Evolutionary conservation across 2,329 filamentous ascomycete species (phyloP).

Genomic region (Aspergillus neoniger): DNA sequence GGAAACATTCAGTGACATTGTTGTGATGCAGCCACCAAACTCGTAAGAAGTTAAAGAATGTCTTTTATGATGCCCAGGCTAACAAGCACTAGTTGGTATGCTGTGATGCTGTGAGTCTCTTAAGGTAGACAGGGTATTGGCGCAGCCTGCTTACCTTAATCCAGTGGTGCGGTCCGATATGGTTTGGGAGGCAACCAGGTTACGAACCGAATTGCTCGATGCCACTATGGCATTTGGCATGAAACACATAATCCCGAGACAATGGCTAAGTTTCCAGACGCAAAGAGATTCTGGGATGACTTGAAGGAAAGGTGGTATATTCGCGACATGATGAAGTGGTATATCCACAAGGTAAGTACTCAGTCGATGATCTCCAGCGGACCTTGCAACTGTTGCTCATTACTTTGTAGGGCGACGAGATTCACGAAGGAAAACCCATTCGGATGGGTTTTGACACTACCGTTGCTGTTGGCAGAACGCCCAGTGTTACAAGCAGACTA

Average conservation of each 20-base stretch:
- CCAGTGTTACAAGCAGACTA: neutral
- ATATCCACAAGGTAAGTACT: constrained; percentile 23
- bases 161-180: constrained; percentile 26
- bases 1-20: constrained; percentile 22
- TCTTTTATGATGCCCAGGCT: neutral
- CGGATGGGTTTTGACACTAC: neutral
- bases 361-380: neutral
- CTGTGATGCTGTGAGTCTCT: constrained; percentile 13
- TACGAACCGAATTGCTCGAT: constrained; percentile 20
- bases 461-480: accelerated
- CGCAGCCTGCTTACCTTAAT: neutral
- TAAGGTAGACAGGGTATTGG: neutral
- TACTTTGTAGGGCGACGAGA: neutral
- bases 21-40: constrained; percentile 36
- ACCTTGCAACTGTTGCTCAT: neutral
- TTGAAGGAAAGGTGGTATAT: constrained; percentile 15
- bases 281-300: constrained; percentile 2
- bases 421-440: constrained; percentile 18
- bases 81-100: constrained; percentile 26
- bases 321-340: constrained; percentile 18
- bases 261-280: neutral
- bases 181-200: constrained; percentile 26
- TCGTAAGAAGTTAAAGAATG: constrained; percentile 21
- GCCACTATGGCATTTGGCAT: constrained; percentile 16
- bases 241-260: neutral